Percentiles rank a stretch among this genome's conserved stretches.
Evolutionary conservation across 768 basidiomycete species (phyloP).

Genomic region (Chalciporus pseudorubinellus): DNA sequence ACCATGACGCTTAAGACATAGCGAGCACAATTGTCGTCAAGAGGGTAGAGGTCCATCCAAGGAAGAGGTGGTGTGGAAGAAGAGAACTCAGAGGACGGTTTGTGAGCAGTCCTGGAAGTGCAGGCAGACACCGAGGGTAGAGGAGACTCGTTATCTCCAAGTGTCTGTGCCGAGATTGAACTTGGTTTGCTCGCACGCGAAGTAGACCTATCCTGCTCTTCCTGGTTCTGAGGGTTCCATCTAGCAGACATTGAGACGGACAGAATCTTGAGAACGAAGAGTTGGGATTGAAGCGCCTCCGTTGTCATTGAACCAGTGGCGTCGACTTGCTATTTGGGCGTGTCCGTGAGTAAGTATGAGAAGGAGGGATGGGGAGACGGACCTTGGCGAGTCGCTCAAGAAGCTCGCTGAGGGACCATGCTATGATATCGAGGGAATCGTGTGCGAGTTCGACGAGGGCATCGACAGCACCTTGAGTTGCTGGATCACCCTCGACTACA

Average conservation of each 20-base stretch:
- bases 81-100: conserved; percentile 42
- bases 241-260: conserved; percentile 75
- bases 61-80: conserved; percentile 34
- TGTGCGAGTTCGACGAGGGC: conserved; percentile 76
- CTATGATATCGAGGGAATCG: conserved; percentile 78
- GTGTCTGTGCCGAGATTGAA: conserved; percentile 30
- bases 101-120: conserved; percentile 30
- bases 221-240: conserved; percentile 48
- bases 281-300: conserved; percentile 81
- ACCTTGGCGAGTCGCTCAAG: conserved; percentile 80
- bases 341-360: conserved; percentile 12
- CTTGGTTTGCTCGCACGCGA: conserved; percentile 43
- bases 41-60: conserved; percentile 65
- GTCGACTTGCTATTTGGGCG: conserved; percentile 49
- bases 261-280: conserved; percentile 81
- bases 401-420: conserved; percentile 71
- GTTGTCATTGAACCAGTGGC: conserved; percentile 51
- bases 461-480: conserved; percentile 73
- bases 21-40: conserved; percentile 80
- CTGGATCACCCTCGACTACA: conserved; percentile 70
- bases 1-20: conserved; percentile 83
- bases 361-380: conserved; percentile 15
- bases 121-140: conserved; percentile 28
- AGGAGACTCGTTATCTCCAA: conserved; percentile 35
- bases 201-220: conserved; percentile 39